A percentile compares a stretch with the other conserved stretches of the same genome.
These are phyloP conservation scores for Cichorium intybus DNA, from an alignment of 140 eudicot species.

Conservation along the genomic window DNA sequence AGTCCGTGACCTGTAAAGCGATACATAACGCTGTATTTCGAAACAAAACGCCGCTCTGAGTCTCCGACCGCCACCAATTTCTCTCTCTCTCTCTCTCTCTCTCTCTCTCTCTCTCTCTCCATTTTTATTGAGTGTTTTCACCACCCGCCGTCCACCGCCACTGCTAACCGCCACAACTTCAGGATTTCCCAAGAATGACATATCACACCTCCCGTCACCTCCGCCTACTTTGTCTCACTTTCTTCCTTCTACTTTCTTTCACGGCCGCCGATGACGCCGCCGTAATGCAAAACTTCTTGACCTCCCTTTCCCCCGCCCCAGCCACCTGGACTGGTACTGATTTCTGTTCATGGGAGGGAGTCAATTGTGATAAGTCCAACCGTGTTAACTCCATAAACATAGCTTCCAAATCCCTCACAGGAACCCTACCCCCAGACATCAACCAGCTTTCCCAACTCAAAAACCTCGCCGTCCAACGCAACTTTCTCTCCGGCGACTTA, in stretches of 20 bases:
- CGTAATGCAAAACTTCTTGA: conserved; percentile 43
- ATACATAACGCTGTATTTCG: conserved; percentile 1
- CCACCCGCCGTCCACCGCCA: background rate
- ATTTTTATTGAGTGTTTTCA: background rate
- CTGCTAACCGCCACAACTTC: conserved; percentile 1
- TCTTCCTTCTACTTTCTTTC: conserved; percentile 25
- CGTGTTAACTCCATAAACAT: conserved; percentile 31
- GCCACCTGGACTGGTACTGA: conserved; percentile 40
- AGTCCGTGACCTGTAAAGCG: conserved; percentile 9
- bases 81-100: background rate
- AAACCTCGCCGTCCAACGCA: conserved; percentile 41
- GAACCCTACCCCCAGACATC: conserved; percentile 44
- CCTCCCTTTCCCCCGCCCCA: conserved; percentile 35
- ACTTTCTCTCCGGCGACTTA: conserved; percentile 44
- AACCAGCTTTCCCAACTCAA: conserved; percentile 47
- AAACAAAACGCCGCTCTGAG: background rate
- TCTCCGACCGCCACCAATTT: conserved; percentile 7
- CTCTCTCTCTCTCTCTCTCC: background rate
- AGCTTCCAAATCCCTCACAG: conserved; percentile 26
- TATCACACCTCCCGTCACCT: conserved; percentile 13
- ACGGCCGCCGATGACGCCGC: conserved; percentile 43
- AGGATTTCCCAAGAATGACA: conserved; percentile 15
- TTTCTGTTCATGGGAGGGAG: conserved; percentile 61
- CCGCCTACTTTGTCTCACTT: conserved; percentile 30
- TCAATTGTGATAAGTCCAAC: conserved; percentile 42